Evolutionary conservation across 495 filamentous ascomycete genomes (phyloP), one percentile per base, ranked within the genome.

Genomic region (Aspergillus diversus): DNA sequence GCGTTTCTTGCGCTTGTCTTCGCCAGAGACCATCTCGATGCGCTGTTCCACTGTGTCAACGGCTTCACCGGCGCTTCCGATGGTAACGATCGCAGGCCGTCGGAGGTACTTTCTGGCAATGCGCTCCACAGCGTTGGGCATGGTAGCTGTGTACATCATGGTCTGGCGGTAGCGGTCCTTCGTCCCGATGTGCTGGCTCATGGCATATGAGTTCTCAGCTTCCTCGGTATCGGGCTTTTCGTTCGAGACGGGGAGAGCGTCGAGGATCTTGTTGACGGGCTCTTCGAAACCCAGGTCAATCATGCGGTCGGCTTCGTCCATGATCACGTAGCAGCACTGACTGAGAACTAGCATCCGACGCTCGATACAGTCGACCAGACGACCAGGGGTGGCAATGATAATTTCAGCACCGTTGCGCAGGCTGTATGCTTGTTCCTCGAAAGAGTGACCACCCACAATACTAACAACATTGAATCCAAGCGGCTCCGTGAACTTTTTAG

Each of bases 141-240:
- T 99, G 33, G 95, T 99, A 11, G 95, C 95, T 60, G 96, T 99
- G 85, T 98, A 99, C 95, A 99, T 99, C 95, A 99, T 99, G 3
- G 95, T 99, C 75, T 99, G 96, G 57, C 95, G 80, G 77, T 98
- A 99, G 15, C 91, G 85, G 71, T 96, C 90, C 70, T 92, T 91
- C 34, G 90, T 89, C 43, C 90, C 89, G 3, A 96, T 77, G 60
- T 92, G 91, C 47, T 87, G 87, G 60, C 84, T 90, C 96, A 98
- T 98, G 5, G 88, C 85, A 51, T 83, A 77, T 0, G 93, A 83
- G 73, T 98, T 85, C 75, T 99, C 95, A 33, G 96, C 95, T 65
- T 93, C 94, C 39, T 98, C 95, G 0, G 88, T 91, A 69, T 99
- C 95, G 0, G 95, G 95, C 77, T 99, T 99, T 77, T 97, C 91